Conservation (phyloP, 2,329 filamentous ascomycete genomes). For the Paecilomyces fulvus region DNA sequence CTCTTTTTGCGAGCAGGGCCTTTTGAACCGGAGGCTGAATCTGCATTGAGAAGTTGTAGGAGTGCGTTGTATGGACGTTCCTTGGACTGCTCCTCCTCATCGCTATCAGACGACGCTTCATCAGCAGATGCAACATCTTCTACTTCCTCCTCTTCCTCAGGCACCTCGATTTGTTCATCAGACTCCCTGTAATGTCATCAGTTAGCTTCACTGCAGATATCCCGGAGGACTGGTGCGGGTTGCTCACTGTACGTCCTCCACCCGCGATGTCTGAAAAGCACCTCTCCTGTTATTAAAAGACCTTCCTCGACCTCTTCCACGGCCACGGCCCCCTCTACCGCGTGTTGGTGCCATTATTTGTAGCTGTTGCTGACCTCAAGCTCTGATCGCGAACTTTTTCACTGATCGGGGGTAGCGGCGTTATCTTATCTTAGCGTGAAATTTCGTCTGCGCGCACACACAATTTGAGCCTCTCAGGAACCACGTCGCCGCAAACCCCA, state of each 20-base stretch:
- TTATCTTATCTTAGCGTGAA: slow-evolving; percentile 44
- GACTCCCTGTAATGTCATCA: slow-evolving; percentile 16
- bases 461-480: slow-evolving; percentile 26
- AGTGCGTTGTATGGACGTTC: slow-evolving; percentile 48
- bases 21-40: slow-evolving; percentile 21
- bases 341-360: slow-evolving; percentile 21
- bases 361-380: slow-evolving; percentile 2
- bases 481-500: slow-evolving; percentile 9
- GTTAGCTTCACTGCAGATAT: slow-evolving; percentile 7
- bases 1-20: slow-evolving; percentile 45
- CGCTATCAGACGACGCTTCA: slow-evolving; percentile 32
- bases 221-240: neutral
- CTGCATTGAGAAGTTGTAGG: slow-evolving; percentile 45
- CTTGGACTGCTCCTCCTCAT: slow-evolving; percentile 33
- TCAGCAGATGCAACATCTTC: slow-evolving; percentile 32
- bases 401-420: slow-evolving; percentile 7
- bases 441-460: slow-evolving; percentile 33
- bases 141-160: slow-evolving; percentile 28
- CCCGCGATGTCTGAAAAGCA: slow-evolving; percentile 29
- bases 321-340: slow-evolving; percentile 20
- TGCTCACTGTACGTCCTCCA: slow-evolving; percentile 31
- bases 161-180: slow-evolving; percentile 13
- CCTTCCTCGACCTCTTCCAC: slow-evolving; percentile 23
- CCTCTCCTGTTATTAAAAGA: slow-evolving; percentile 13
- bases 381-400: slow-evolving; percentile 6